phyloP scores from a whole-genome alignment of 345 rosid species.

The Rhodamnia argentea region DNA sequence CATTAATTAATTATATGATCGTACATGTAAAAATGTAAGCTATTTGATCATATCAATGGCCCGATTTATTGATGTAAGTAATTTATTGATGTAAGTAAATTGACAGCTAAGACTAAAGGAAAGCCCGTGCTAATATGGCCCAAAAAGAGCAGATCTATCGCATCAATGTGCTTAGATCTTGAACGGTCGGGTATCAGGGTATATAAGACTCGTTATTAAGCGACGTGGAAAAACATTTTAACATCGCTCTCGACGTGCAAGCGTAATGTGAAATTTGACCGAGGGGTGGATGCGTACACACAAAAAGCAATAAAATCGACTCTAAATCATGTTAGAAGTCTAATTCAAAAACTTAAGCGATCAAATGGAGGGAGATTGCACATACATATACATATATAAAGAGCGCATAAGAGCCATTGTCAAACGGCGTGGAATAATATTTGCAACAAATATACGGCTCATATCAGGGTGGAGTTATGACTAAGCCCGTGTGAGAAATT shows the following conservation, averaged over 20 bases:
- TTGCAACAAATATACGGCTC: background rate
- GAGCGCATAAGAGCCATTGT: background rate
- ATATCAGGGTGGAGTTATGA: rapidly evolving
- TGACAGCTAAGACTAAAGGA: rapidly evolving
- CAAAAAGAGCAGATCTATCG: rapidly evolving
- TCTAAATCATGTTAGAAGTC: too few species aligned
- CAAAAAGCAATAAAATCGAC: too few species aligned
- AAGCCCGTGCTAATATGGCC: too few species aligned
- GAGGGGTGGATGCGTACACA: too few species aligned
- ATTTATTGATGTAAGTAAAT: background rate
- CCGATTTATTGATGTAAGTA: background rate
- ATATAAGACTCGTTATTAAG: rapidly evolving
- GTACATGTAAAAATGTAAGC: background rate
- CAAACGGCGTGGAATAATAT: rapidly evolving
- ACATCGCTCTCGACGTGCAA: background rate
- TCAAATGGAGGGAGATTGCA: background rate
- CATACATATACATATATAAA: background rate
- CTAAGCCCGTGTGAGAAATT: background rate
- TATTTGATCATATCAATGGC: background rate
- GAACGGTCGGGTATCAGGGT: rapidly evolving
- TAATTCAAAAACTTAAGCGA: too few species aligned
- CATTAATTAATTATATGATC: too few species aligned
- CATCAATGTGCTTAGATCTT: background rate
- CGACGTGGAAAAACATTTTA: rapidly evolving
- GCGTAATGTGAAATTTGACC: too few species aligned